Conservation (phyloP, 192 early-diverging fungal species). For the Backusella morwellensis region DNA sequence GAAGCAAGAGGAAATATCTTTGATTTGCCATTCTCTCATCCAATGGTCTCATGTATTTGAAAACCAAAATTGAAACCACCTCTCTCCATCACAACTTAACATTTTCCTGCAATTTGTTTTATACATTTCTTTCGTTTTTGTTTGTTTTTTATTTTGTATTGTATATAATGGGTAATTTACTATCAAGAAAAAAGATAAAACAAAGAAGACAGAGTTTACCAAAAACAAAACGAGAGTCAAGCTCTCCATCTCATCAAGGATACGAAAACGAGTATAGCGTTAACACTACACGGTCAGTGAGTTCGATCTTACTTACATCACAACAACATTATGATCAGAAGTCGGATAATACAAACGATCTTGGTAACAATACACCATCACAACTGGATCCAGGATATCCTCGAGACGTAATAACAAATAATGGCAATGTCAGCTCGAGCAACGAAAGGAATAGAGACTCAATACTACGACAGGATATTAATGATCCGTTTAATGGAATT, state of each 20-base stretch:
- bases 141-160: neutral
- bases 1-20: neutral
- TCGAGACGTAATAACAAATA: neutral
- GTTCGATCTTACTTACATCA: conserved; percentile 35
- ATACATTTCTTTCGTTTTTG: neutral
- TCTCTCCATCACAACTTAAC: neutral
- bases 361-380: conserved; percentile 4
- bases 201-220: neutral
- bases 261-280: conserved; percentile 36
- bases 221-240: neutral
- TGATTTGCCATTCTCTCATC: neutral
- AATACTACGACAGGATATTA: neutral
- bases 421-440: neutral
- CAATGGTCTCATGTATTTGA: neutral
- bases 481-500: conserved; percentile 15
- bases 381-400: conserved; percentile 33
- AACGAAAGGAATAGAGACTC: neutral
- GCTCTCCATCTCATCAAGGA: neutral
- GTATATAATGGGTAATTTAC: conserved; percentile 1
- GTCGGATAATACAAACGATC: neutral
- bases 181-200: neutral
- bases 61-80: neutral
- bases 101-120: neutral
- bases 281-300: conserved; percentile 38
- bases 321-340: conserved; percentile 7